Evolutionary conservation across 2,329 filamentous ascomycete genomes (phyloP).

Genomic region (Eutypella sp.): DNA sequence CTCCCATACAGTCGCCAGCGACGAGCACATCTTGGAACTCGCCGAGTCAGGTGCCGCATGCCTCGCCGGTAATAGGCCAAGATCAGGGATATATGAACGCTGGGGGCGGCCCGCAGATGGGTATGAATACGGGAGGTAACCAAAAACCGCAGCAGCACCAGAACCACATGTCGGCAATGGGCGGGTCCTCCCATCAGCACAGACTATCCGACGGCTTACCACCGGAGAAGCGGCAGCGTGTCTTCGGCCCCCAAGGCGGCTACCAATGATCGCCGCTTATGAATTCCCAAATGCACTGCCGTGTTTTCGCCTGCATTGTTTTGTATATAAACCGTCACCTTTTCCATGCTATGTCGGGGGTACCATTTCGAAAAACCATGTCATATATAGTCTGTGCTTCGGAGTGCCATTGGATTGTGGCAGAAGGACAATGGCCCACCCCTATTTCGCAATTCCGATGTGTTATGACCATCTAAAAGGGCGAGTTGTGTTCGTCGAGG

Average conservation of each 20-base stretch:
- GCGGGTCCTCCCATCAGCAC: constrained; percentile 21
- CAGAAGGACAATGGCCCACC: too few relatives aligned
- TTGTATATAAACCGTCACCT: too few relatives aligned
- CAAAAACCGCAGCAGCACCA: constrained; percentile 31
- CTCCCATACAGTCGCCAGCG: constrained; percentile 50
- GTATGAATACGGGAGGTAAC: constrained; percentile 32
- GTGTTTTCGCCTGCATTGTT: too few relatives aligned
- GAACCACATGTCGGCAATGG: constrained; percentile 31
- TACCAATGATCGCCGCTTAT: constrained; percentile 27
- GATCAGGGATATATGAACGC: constrained; percentile 38
- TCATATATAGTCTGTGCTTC: too few relatives aligned
- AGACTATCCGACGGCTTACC: constrained; percentile 30
- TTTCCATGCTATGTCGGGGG: too few relatives aligned
- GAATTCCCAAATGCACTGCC: too few relatives aligned
- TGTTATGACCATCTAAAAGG: too few relatives aligned
- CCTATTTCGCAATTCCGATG: too few relatives aligned
- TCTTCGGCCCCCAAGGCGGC: constrained; percentile 39
- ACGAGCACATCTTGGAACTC: constrained; percentile 46
- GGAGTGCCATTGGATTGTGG: too few relatives aligned
- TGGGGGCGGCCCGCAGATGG: constrained; percentile 36
- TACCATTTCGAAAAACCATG: too few relatives aligned
- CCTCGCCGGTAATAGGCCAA: constrained; percentile 43
- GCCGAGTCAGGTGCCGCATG: constrained; percentile 46
- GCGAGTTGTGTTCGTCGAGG: too few relatives aligned
- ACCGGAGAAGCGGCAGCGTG: constrained; percentile 49